Evolutionary conservation across 441 rosid genomes (phyloP), one percentile per base, ranked within the genome.

Genomic region (Bruguiera hainesii): DNA sequence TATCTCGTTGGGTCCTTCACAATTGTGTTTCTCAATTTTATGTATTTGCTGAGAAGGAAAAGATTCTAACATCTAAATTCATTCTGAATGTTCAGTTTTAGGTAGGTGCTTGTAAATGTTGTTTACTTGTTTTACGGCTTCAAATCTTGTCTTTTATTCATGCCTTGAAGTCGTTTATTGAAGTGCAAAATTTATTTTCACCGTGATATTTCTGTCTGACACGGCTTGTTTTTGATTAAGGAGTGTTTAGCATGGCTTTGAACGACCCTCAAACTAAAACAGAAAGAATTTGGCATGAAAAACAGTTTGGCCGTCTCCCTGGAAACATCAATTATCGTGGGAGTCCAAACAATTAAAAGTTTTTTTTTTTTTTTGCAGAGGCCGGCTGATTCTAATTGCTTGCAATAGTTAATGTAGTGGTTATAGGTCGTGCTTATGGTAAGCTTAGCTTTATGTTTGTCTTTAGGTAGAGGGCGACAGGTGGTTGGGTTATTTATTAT

Each of bases 401-500:
- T 53, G 29, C 16, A 11, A 16, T 16, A 53, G 21, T 25, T 56
- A 28, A 13, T 28, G 0, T 30, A 61, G 69, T 66, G 48, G 71
- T 69, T 60, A 57, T 58, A 60, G 18, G 50, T 50, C 25, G 42
- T 71, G 51, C 66, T 58, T 26, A 69, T 42, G 74, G 39, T 3
- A 51, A 29, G 20, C n/a, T 5, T 1, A 33, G 60, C 28, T 69
- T 57, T 67, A 48, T 37, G 18, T 26, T 31, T 66, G 72, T 69
- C 64, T 73, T 66, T 49, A 26, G 61, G 35, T 72, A 55, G 56
- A 61, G 49, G 63, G 63, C 26, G 37, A 37, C 60, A 30, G 63
- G 64, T 61, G 67, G 75, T 71, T 83, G 39, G 51, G 70, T 50
- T 64, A 60, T 69, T 74, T 69, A 28, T 30, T 50, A 25, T 63